Base-by-base conservation (phyloP, 129 eudicot genomes). In the Tanacetum coccineum region DNA sequence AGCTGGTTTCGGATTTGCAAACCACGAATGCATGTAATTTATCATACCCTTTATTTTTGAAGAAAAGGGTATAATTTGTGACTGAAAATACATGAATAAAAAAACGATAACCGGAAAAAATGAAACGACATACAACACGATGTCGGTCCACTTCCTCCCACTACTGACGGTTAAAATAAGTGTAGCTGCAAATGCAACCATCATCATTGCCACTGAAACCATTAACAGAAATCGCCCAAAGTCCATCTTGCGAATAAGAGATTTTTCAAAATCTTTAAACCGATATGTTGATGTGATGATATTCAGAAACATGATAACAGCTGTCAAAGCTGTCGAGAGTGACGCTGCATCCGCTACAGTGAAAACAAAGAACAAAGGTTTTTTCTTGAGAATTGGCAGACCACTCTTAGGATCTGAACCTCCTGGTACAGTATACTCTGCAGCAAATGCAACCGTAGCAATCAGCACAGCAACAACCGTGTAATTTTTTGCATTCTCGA, bases 371-470 rank as follows among this genome's bases (percentile, higher is more conserved):
- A 82, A 82, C 64, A 78, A 53, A 2, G 83, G 55, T 17, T 78
- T 46, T 0, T 12, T 0, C 40, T 64, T 28, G 0, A 81, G 82
- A 71, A 64, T 0, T 8, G 86, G 82, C 22, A 32, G 21, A 0
- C 86, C 86, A 0, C 60, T 74, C 0, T 55, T 10, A 0, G 21
- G 49, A 50, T 81, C 20, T 36, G 78, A 13, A n/a, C 80, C 82
- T n/a, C 82, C 82, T 4, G 86, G 86, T 13, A 81, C 70, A 0
- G 86, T 81, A 60, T 81, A 81, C n/a, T 76, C 82, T 18, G 82
- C 86, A 14, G 86, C 77, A 70, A 81, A 81, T 17, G 86, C 86
- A 21, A 81, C 86, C 0, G 83, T 81, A 0, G 86, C 86, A 19
- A 81, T 81, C 39, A 81, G 60, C 28, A 81, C 78, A 1, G 79